Conservation (phyloP, 371 early-diverging fungal genomes). For the Cokeromyces recurvatus region DNA sequence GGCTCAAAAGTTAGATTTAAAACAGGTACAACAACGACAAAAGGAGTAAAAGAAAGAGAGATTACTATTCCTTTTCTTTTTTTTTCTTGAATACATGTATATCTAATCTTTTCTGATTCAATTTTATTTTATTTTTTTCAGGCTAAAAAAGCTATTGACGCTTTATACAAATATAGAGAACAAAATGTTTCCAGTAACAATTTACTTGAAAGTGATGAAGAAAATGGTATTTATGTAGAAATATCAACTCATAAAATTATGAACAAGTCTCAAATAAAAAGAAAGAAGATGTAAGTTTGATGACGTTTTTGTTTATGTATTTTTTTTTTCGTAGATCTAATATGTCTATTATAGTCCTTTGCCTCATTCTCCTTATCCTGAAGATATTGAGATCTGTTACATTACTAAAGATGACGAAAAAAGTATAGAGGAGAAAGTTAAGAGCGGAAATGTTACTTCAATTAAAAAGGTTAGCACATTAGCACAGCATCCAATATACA, state of each 20-base stretch:
- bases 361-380: slow-evolving; percentile 4
- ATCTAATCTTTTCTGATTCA: no score
- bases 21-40: slow-evolving; percentile 4
- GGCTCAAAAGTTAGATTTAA: slow-evolving; percentile 9
- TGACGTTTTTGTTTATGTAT: not conserved
- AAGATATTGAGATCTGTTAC: slow-evolving; percentile 12
- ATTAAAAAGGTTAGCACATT: slow-evolving; percentile 25
- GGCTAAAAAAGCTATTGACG: slow-evolving; percentile 19
- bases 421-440: slow-evolving; percentile 3
- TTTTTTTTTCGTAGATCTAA: not conserved
- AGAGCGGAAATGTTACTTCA: not conserved
- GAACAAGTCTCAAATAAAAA: slow-evolving; percentile 10
- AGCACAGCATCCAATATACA: not conserved
- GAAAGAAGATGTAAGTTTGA: slow-evolving; percentile 6
- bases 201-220: slow-evolving; percentile 11
- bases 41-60: not conserved
- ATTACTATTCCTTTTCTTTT: not conserved
- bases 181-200: slow-evolving; percentile 3
- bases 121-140: not conserved
- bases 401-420: slow-evolving; percentile 9
- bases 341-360: slow-evolving; percentile 5
- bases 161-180: slow-evolving; percentile 16
- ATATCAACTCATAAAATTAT: slow-evolving; percentile 17
- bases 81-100: not conserved
- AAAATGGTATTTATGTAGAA: slow-evolving; percentile 5